Evolutionary conservation across 148 eudicot species (phyloP).

Genomic region (Spergularia marina): DNA sequence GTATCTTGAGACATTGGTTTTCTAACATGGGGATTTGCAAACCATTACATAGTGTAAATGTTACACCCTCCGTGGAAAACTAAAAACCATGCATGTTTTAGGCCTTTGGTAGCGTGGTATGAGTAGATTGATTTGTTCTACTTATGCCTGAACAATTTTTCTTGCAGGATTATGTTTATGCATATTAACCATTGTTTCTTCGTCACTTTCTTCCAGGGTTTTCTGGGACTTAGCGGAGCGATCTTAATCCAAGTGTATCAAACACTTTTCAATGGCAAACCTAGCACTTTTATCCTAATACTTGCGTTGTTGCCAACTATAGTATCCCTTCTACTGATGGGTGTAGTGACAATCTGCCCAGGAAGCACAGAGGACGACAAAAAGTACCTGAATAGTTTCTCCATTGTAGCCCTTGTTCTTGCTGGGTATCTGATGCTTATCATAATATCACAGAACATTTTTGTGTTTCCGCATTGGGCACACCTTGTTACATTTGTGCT

Average conservation of each 20-base stretch:
- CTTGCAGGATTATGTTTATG: not conserved
- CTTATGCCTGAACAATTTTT: not conserved
- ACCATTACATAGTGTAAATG: no score
- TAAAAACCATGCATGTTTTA: no score
- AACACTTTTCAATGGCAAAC: slow-evolving; percentile 51
- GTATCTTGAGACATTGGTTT: not conserved
- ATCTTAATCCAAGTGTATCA: slow-evolving; percentile 71
- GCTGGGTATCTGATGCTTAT: slow-evolving; percentile 71
- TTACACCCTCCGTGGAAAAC: no score
- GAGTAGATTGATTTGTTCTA: not conserved
- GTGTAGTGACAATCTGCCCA: slow-evolving; percentile 44
- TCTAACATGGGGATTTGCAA: no score
- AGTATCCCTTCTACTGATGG: slow-evolving; percentile 60
- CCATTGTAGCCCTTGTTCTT: slow-evolving; percentile 48
- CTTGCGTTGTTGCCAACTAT: slow-evolving; percentile 71
- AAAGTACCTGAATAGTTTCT: slow-evolving; percentile 62
- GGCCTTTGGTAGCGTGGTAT: not conserved
- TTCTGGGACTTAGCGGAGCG: slow-evolving; percentile 93
- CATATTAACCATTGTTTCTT: not conserved
- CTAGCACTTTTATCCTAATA: slow-evolving; percentile 67
- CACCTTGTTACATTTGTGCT: slow-evolving; percentile 34
- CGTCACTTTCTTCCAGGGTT: slow-evolving; percentile 52
- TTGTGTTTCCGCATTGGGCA: slow-evolving; percentile 52
- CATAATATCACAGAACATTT: slow-evolving; percentile 55
- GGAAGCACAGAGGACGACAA: slow-evolving; percentile 43